A percentile compares a stretch with the other conserved stretches of the same genome.
Evolutionary conservation across 1,139 yeast genomes (phyloP).

Genomic region (Zygosaccharomyces pseudobailii): DNA sequence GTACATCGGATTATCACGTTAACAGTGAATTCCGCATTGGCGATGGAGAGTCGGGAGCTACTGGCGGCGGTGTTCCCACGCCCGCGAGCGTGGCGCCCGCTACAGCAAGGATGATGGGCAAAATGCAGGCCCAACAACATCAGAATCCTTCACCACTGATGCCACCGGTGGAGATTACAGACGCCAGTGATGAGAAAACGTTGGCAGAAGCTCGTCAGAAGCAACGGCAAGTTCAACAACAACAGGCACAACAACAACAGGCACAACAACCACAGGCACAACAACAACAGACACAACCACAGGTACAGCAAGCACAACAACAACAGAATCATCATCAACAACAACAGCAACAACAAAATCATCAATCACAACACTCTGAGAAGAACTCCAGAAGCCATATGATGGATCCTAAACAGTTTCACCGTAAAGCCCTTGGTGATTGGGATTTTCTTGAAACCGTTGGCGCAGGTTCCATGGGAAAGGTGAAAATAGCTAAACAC

Average conservation of each 20-base stretch:
- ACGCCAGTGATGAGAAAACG: conserved; percentile 7
- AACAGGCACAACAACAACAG: conserved; percentile 14
- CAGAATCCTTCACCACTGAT: conserved; percentile 28
- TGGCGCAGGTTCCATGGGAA: conserved; percentile 99
- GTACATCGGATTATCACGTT: conserved; percentile 30
- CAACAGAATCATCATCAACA: conserved; percentile 15
- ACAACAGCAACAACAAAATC: conserved; percentile 6
- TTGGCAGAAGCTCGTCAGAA: conserved; percentile 8
- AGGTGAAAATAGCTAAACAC: conserved; percentile 90
- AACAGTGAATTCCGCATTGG: conserved; percentile 32
- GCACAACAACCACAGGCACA: conserved; percentile 1
- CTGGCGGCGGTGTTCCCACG: conserved; percentile 1
- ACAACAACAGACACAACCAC: conserved; percentile 10
- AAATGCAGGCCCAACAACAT: conserved; percentile 36
- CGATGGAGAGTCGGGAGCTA: conserved; percentile 11
- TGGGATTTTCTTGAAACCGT: conserved; percentile 95
- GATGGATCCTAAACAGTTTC: conserved; percentile 51
- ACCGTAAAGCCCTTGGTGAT: conserved; percentile 87
- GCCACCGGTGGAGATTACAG: conserved; percentile 27
- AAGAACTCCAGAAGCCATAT: conserved; percentile 12
- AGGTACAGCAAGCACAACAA: conserved; percentile 11
- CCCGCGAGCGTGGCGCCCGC: conserved; percentile 52
- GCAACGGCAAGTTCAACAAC: conserved; percentile 13
- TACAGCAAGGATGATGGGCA: conserved; percentile 71
- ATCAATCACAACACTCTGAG: conserved; percentile 7